Base-by-base conservation (phyloP, 1,284 basidiomycete species). In the Rhodotorula mucilaginosa region DNA sequence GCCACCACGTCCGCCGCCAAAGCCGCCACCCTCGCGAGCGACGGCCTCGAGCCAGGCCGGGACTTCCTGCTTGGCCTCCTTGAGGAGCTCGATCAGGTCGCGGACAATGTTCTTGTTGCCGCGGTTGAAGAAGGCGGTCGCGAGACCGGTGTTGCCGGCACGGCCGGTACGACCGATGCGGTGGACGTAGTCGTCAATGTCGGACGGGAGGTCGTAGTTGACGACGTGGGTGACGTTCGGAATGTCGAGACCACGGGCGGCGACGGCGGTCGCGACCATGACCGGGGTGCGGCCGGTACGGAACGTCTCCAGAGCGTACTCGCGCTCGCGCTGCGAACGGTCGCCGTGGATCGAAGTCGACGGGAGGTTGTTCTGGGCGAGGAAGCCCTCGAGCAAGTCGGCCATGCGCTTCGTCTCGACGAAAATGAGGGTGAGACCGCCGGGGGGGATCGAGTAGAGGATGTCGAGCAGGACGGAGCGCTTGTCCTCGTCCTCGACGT, bases 381-480 rank as follows among this genome's bases (percentile, higher is more conserved):
- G 86, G 87, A 97, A 99, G 83, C 97, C 95, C 80, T 93, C 96
- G 34, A 99, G 87, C 88, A 92, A 92, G 81, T 99, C 96, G 62
- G 97, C 96, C 94, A 97, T 98, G 77, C 95, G 89, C 86, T 99
- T 99, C 65, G 97, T 99, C 87, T 99, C 96, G 73, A 98, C 96
- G 81, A 99, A 99, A 80, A 99, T 90, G 63, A 99, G 88, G 34
- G 95, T 94, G 46, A 99, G 85, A 62, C 95, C 93, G 83, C 84
- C 69, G 62, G 77, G 64, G 61, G 78, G 70, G 68, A 73, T 78
- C 78, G 92, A 91, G 57, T 88, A 88, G 65, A 99, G 88, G 71
- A 99, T 89, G 80, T 99, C 96, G 72, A 99, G 88, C 8, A 99
- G 86, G 34, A 98, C 92, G 48, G 93, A 97, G 79, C 93, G 91